Percentiles rank a stretch among this genome's conserved stretches.
These are phyloP conservation scores for Fusarium multiceps DNA, from an alignment of 2,329 filamentous ascomycete genomes.

Conservation along the genomic window DNA sequence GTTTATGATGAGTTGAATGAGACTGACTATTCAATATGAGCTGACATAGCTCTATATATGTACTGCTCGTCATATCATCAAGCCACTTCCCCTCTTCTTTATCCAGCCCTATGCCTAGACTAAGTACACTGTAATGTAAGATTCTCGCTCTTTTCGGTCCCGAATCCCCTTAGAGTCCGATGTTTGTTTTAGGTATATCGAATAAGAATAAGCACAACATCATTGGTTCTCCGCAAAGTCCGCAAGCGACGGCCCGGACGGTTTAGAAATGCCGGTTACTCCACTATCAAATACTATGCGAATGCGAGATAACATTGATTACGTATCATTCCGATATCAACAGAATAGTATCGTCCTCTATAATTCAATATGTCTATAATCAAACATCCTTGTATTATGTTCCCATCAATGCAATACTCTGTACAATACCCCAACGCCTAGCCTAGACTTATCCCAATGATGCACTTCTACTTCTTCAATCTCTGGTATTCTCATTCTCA, in stretches of 20 bases:
- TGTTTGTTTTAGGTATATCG: slow-evolving; percentile 10
- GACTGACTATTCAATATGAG: not conserved
- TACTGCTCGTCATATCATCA: slow-evolving; percentile 32
- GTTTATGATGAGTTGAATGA: not conserved
- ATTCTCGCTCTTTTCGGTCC: slow-evolving; percentile 15
- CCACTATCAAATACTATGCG: slow-evolving; percentile 13
- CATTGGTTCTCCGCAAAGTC: slow-evolving; percentile 32
- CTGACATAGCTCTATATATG: slow-evolving; percentile 1
- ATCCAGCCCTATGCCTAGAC: slow-evolving; percentile 11
- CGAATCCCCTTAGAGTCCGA: not conserved
- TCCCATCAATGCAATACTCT: slow-evolving; percentile 10
- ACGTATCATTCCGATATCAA: not conserved
- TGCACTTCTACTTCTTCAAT: slow-evolving; percentile 5
- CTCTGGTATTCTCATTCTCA: not conserved
- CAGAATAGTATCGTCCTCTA: not conserved
- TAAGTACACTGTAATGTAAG: not conserved
- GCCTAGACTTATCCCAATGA: slow-evolving; percentile 25
- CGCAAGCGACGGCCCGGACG: slow-evolving; percentile 20
- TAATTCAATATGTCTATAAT: not conserved
- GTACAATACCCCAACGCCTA: slow-evolving; percentile 30
- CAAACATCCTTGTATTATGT: not conserved
- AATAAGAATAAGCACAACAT: slow-evolving; percentile 36
- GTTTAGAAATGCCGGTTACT: slow-evolving; percentile 29
- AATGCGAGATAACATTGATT: slow-evolving; percentile 4
- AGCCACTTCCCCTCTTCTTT: slow-evolving; percentile 19